Base-by-base conservation (phyloP, 768 basidiomycete genomes). In the Agaricus subrufescens region DNA sequence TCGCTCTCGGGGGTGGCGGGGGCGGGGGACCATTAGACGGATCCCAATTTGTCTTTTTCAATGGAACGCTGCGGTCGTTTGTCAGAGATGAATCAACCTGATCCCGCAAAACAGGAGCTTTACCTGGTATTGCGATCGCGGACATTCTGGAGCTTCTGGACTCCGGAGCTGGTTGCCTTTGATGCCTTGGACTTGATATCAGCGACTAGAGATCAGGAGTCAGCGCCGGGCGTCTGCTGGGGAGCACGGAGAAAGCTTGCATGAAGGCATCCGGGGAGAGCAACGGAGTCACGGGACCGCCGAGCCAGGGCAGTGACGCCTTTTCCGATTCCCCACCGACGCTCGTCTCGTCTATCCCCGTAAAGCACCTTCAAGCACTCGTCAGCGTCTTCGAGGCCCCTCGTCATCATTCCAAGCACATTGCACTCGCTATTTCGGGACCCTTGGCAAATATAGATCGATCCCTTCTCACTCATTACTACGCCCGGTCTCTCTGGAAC, bases 41-140 rank as follows among this genome's bases (percentile, higher is more conserved):
- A 65, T 87, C 80, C 84, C 85, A 87, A 60, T 79, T 85, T 7
- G 82, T 80, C 54, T 82, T 82, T 56, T 78, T 80, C 63, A 86
- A 67, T 3, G 86, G 78, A 5, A 76, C 69, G 61, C 86, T 86
- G n/a, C 57, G 3, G 19, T 51, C 39, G 44, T 23, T 48, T 55
- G 45, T 40, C 25, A 45, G 26, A 31, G 42, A 15, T 26, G 7
- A 26, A 23, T 8, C 31, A 14, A 31, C n/a, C 37, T 39, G 42
- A 8, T 4, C 4, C 25, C 25, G 29, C 9, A 37, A 11, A 31
- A 38, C 52, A 34, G 2, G 34, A 11, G 19, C 54, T 67, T 50
- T 57, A 76, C 79, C 80, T 82, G 7, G 78, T 72, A 62, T 77
- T 77, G 25, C 76, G 74, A 69, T 87, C 86, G 61, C 76, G 76